Evolutionary conservation across 2,329 filamentous ascomycete species (phyloP), one percentile per base, ranked within the genome.

Genomic region (Aspergillus tanneri): DNA sequence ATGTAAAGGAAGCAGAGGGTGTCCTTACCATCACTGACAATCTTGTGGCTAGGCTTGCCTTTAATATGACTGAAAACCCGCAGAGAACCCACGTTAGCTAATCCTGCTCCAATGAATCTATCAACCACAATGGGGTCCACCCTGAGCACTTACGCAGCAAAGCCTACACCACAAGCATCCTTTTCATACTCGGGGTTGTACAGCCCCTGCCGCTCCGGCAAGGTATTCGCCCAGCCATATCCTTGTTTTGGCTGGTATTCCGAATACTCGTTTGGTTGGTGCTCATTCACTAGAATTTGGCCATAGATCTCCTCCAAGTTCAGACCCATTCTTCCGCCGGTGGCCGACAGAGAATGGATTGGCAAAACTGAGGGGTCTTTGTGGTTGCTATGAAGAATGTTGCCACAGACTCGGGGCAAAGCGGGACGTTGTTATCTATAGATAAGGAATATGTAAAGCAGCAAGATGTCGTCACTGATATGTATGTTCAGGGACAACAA

Each of bases 81-180:
- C 7, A 38, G n/a, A 27, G n/a, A 37, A 40, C 34, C 55, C 18
- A 55, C 44, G 38, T 42, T 47, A 55, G 44, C 11, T 37, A 49
- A 52, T 40, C 49, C 25, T 54, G 19, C 23, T 8, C 7, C 14
- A 11, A n/a, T n/a, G n/a, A n/a, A n/a, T n/a, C n/a, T n/a, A n/a
- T n/a, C n/a, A n/a, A n/a, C n/a, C n/a, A n/a, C n/a, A n/a, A n/a
- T n/a, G n/a, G n/a, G n/a, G n/a, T n/a, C n/a, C n/a, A n/a, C n/a
- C 16, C 16, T 32, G 27, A 19, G 7, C 12, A 80, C 84, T 77
- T 79, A 95, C 90, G 92, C 95, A 74, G 92, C 90, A 75, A 99
- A 99, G 71, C 93, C 93, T 66, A 99, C 93, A 88, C 93, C 93
- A 69, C 93, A 99, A 61, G 93, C 91, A 91, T 99, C 93, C 74